phyloP scores from a whole-genome alignment of 2,329 filamentous ascomycete species.

The Cladophialophora immunda region DNA sequence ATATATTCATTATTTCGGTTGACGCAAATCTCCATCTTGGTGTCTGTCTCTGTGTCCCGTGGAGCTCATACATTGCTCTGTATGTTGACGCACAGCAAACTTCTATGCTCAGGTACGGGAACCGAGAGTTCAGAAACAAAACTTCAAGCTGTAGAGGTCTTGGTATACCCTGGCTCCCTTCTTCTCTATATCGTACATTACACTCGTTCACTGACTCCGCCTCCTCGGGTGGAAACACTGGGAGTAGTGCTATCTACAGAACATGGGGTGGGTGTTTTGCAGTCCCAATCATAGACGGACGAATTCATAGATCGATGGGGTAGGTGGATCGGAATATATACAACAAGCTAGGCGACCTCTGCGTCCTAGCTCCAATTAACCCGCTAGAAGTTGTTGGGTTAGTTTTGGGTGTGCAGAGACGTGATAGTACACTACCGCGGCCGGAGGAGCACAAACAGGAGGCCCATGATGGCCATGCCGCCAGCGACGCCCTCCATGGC shows the following conservation, averaged over 20 bases:
- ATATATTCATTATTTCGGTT: conserved; percentile 1
- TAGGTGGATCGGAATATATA: background rate
- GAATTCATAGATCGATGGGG: background rate
- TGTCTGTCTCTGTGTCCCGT: background rate
- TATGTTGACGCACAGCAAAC: too few relatives aligned
- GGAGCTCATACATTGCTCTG: background rate
- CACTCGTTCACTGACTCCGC: background rate
- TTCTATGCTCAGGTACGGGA: too few relatives aligned
- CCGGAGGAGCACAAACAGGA: conserved; percentile 61
- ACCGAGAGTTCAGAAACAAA: too few relatives aligned
- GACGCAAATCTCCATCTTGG: background rate
- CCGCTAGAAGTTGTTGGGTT: background rate
- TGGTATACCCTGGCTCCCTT: too few relatives aligned
- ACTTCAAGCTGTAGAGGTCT: too few relatives aligned
- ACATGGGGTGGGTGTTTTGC: too few relatives aligned
- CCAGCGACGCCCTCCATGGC: conserved; percentile 72
- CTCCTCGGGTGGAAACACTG: background rate
- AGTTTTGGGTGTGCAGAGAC: too few relatives aligned
- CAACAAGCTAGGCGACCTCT: background rate
- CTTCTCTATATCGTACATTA: background rate
- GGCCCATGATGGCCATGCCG: conserved; percentile 69
- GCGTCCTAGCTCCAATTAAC: background rate
- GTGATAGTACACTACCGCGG: conserved; percentile 46
- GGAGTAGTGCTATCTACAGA: background rate
- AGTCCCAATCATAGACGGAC: background rate